Evolutionary conservation across 2,329 filamentous ascomycete species (phyloP), one percentile per base, ranked within the genome.

Genomic region (Neoscytalidium dimidiatum): DNA sequence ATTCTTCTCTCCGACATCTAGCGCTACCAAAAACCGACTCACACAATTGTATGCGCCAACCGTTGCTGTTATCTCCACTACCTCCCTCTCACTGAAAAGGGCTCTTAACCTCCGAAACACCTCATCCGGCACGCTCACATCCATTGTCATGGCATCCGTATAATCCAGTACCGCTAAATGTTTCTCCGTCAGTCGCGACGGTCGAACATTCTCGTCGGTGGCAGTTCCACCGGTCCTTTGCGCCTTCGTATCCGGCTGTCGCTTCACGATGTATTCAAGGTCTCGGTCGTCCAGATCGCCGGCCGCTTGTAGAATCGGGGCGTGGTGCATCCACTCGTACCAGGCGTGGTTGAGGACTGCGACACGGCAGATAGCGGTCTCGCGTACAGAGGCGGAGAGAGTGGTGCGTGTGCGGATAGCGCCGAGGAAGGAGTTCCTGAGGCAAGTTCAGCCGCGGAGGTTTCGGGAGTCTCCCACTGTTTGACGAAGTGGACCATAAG

Each of bases 271-370:
- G 28, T 74, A 68, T 29, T 71, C 23, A 69, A 78, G 26, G 69
- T 77, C 72, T 23, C 62, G 83, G 4, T 88, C 88, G 0, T 82
- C 86, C 21, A 92, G 83, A 6, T 87, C 88, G 0, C 82, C 85
- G 46, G 79, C 77, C 8, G 82, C 80, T 4, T 85, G 84, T 14
- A 94, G 82, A 3, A 82, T 73, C 1, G 92, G 92, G 17, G 88
- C 88, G 74, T 96, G 92, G 63, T 92, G 86, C 38, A 81, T 85
- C 92, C 91, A 96, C 77, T 96, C 92, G 77, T 93, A 96, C 88
- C 90, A 92, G 1, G 92, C 92, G 19, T 84, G 78, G 78, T 96
- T 96, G 71, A 92, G 85, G 17, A 90, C 88, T 13, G 92, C 92
- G 14, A 96, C 90, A 56, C 92, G 86, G 72, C 88, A 92, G 70